Evolutionary conservation across 805 yeast species (phyloP).

Genomic region (Vanderwaltozyma tropicalis): DNA sequence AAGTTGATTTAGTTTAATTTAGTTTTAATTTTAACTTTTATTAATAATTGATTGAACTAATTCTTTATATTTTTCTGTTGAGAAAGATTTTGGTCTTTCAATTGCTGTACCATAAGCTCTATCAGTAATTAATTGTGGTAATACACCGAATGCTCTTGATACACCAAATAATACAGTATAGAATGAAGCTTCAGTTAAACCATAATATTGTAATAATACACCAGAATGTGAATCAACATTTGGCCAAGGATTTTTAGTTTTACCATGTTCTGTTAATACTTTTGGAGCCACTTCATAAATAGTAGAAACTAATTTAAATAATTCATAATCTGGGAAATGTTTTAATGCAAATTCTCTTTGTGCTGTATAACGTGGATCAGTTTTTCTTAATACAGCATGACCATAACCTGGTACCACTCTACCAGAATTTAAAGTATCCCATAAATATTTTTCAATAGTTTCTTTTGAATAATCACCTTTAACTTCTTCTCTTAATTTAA

Average conservation of each 20-base stretch:
- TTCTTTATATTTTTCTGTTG: conserved; percentile 85
- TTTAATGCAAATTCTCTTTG: conserved; percentile 72
- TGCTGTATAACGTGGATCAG: conserved; percentile 82
- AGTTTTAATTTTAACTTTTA: background rate
- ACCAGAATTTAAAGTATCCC: conserved; percentile 72
- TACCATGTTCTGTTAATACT: conserved; percentile 74
- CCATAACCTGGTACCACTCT: conserved; percentile 87
- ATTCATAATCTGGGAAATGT: conserved; percentile 69
- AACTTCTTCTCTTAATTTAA: conserved; percentile 48
- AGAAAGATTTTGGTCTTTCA: conserved; percentile 89
- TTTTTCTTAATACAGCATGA: conserved; percentile 79
- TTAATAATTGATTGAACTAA: conserved; percentile 41
- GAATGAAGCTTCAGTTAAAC: conserved; percentile 70
- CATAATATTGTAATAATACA: conserved; percentile 75
- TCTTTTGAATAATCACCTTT: conserved; percentile 58
- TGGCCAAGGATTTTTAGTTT: conserved; percentile 91
- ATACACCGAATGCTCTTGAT: conserved; percentile 76
- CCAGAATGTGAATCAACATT: conserved; percentile 85
- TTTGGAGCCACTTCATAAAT: conserved; percentile 77
- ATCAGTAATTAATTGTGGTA: conserved; percentile 77
- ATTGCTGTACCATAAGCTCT: conserved; percentile 74
- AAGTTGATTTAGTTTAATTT: background rate
- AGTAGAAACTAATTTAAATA: conserved; percentile 67
- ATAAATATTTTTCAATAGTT: conserved; percentile 63
- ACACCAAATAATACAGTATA: conserved; percentile 84